Percentiles rank a stretch among this genome's conserved stretches.
Evolutionary conservation across 2,329 filamentous ascomycete species (phyloP).

Genomic region (Colletotrichum incanum): DNA sequence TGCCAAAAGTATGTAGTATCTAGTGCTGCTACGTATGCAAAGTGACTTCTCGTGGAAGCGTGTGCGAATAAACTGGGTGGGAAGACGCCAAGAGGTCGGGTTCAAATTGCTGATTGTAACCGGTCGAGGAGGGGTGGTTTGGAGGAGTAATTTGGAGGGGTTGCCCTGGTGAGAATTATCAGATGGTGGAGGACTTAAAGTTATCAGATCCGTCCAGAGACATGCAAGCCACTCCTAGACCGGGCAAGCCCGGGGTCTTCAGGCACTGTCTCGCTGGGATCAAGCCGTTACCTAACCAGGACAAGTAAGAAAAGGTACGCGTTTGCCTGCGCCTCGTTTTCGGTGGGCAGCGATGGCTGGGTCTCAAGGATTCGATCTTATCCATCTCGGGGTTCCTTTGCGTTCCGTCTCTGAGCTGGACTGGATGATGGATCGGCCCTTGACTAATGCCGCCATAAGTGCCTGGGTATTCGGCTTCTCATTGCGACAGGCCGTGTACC

Average conservation of each 20-base stretch:
- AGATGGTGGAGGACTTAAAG: conserved; percentile 45
- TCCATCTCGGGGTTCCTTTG: conserved; percentile 22
- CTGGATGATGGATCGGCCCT: conserved; percentile 10
- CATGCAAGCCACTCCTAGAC: conserved; percentile 38
- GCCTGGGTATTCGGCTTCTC: conserved; percentile 14
- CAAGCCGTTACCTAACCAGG: conserved; percentile 27
- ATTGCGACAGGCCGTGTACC: conserved; percentile 7
- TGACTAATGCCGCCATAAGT: conserved; percentile 20
- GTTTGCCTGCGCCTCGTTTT: conserved; percentile 32
- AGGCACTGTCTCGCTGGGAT: conserved; percentile 21
- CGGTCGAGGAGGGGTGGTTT: conserved; percentile 5
- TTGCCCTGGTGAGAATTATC: conserved; percentile 21
- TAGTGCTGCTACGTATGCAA: conserved; percentile 14
- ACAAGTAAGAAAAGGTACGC: conserved; percentile 19
- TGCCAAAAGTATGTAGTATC: conserved; percentile 13
- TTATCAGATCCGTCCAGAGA: conserved; percentile 44
- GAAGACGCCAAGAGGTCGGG: not conserved
- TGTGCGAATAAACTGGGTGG: not conserved
- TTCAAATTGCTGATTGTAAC: not conserved
- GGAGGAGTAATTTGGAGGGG: conserved; percentile 7
- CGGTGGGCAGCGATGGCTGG: conserved; percentile 13
- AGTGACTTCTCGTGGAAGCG: conserved; percentile 3
- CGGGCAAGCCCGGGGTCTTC: conserved; percentile 19
- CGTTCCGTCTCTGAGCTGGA: conserved; percentile 1
- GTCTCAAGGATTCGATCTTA: not conserved